Evolutionary conservation across 371 early-diverging fungal species (phyloP), one percentile per base, ranked within the genome.

Genomic region (Apophysomyces trapeziformis): DNA sequence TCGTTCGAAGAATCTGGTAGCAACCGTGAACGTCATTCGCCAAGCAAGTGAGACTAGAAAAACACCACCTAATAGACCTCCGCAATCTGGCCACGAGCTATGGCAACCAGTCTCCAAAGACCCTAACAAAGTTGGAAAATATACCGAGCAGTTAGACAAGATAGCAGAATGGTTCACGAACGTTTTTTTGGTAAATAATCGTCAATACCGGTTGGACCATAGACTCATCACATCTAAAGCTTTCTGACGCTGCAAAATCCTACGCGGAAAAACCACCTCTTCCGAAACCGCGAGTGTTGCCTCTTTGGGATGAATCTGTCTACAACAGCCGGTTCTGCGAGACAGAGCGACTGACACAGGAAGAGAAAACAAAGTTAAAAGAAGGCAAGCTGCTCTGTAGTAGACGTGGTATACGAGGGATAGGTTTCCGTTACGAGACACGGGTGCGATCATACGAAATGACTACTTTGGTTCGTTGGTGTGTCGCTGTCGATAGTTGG

Each of bases 361-460:
- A 72, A 38, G 72, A 68, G n/a, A 60, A 44, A 32, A 9, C 32
- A 36, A 41, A 47, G 12, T 58, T 72, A 11, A 41, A 60, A 38
- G 46, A 66, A 47, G 72, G 72, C 4, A 57, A 57, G 12, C 63
- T 66, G 61, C 57, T 43, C 16, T 75, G 72, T 47, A 68, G 63
- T 12, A 61, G 64, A 14, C 14, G 32, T 35, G 67, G 68, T 35
- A 68, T 75, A 57, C 72, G 70, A 35, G 62, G 66, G 3, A 9
- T 75, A 38, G 76, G 76, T 2, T 70, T 70, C 37, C 68, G 76
- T 37, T 63, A 66, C 14, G 66, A 70, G 44, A 60, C 65, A 7
- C 54, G 70, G 46, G 72, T 76, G 8, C 43, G 67, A 45, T 68
- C 70, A 0, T 70, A 72, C 38, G 76, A 76, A 36, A 8, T 62